Conservation (phyloP, 2,329 filamentous ascomycete genomes). For the Exophiala calicioides region DNA sequence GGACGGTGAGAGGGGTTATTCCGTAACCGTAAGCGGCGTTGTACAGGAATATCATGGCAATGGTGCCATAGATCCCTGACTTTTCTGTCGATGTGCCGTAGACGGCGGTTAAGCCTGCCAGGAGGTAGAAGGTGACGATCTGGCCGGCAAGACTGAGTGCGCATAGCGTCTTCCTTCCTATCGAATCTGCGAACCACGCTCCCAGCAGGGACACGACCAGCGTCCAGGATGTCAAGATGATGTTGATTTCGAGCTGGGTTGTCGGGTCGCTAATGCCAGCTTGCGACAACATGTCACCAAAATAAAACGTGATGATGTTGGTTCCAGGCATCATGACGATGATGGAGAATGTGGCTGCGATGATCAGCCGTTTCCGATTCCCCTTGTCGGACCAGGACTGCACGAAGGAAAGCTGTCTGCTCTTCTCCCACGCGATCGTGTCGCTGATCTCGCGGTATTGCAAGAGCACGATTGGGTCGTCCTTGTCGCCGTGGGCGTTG, state of each 20-base stretch:
- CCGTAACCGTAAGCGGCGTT: slow-evolving; percentile 38
- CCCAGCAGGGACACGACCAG: slow-evolving; percentile 46
- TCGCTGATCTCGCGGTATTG: slow-evolving; percentile 52
- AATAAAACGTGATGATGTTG: slow-evolving; percentile 46
- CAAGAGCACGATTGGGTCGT: slow-evolving; percentile 42
- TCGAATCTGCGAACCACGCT: slow-evolving; percentile 45
- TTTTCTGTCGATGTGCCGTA: slow-evolving; percentile 42
- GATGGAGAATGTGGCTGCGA: slow-evolving; percentile 40
- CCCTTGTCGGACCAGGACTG: slow-evolving; percentile 34
- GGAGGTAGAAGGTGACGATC: slow-evolving; percentile 51
- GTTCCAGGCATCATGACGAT: slow-evolving; percentile 39
- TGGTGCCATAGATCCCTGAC: slow-evolving; percentile 45
- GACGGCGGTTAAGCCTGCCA: slow-evolving; percentile 52
- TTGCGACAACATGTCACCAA: slow-evolving; percentile 46
- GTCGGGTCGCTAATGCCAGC: slow-evolving; percentile 49
- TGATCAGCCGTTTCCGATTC: slow-evolving; percentile 42
- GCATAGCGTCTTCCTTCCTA: slow-evolving; percentile 47
- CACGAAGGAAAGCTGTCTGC: slow-evolving; percentile 30
- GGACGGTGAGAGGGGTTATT: slow-evolving; percentile 39
- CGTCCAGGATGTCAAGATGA: slow-evolving; percentile 55
- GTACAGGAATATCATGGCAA: slow-evolving; percentile 40
- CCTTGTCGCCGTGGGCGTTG: slow-evolving; percentile 47
- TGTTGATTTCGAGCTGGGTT: slow-evolving; percentile 52
- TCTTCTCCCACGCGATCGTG: slow-evolving; percentile 49
- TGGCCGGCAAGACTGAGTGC: slow-evolving; percentile 39